A percentile compares a stretch with the other conserved stretches of the same genome.
Conservation (phyloP, 2,329 filamentous ascomycete species). For the Scedosporium dehoogii region DNA sequence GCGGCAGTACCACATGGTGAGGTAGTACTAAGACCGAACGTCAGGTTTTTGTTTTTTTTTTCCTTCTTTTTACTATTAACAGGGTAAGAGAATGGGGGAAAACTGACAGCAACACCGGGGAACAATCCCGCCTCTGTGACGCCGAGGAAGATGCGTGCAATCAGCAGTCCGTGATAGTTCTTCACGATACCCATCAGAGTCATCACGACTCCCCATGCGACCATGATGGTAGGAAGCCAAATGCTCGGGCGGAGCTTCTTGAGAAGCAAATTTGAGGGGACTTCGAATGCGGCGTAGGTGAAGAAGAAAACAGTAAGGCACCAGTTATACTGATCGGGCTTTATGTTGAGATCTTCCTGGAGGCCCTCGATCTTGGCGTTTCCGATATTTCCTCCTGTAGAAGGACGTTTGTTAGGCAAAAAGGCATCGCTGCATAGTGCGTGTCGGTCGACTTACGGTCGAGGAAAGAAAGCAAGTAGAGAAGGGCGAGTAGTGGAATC, state of each 20-base stretch:
- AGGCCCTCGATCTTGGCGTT: slow-evolving; percentile 57
- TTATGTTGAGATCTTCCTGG: slow-evolving; percentile 45
- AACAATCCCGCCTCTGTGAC: slow-evolving; percentile 49
- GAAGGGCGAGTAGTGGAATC: slow-evolving; percentile 53
- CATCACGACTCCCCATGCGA: slow-evolving; percentile 36
- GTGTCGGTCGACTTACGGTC: slow-evolving; percentile 34
- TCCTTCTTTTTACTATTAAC: too few relatives aligned
- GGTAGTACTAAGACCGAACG: slow-evolving; percentile 13
- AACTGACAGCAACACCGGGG: slow-evolving; percentile 42
- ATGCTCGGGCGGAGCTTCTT: slow-evolving; percentile 40
- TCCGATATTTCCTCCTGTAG: slow-evolving; percentile 45
- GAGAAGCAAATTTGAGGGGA: slow-evolving; percentile 49
- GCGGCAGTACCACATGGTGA: slow-evolving; percentile 49
- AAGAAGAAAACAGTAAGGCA: slow-evolving; percentile 46
- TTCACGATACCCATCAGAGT: slow-evolving; percentile 42
- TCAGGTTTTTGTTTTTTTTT: too few relatives aligned
- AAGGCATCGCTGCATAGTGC: background rate
- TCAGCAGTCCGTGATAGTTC: slow-evolving; percentile 38
- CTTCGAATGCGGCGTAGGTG: slow-evolving; percentile 42
- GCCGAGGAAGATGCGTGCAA: slow-evolving; percentile 35
- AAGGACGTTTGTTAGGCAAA: background rate
- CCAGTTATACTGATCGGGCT: slow-evolving; percentile 59
- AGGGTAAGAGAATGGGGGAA: too few relatives aligned
- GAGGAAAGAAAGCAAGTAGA: slow-evolving; percentile 61
- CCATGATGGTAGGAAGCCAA: slow-evolving; percentile 44